Percentiles rank a stretch among this genome's conserved stretches.
phyloP scores from a whole-genome alignment of 345 rosid genomes.

The Cardamine resedifolia region DNA sequence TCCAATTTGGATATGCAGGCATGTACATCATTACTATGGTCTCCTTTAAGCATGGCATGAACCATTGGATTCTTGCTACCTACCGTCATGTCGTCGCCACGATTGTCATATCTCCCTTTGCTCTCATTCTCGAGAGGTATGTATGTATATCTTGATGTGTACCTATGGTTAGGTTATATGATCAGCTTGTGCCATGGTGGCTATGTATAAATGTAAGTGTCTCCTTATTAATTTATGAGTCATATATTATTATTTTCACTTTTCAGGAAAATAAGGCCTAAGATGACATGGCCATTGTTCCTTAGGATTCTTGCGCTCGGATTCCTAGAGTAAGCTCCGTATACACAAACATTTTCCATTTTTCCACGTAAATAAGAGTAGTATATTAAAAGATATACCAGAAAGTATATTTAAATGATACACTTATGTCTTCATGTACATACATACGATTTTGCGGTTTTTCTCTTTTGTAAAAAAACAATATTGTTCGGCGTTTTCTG shows the following conservation, averaged over 20 bases:
- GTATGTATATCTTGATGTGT: not conserved
- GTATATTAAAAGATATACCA: not conserved
- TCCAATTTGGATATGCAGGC: conserved; percentile 92
- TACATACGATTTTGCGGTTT: not conserved
- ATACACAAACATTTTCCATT: not conserved
- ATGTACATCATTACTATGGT: conserved; percentile 74
- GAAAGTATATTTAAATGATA: not conserved
- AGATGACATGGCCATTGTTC: conserved; percentile 76
- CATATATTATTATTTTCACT: not conserved
- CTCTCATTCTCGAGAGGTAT: conserved; percentile 82
- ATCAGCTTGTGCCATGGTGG: not conserved
- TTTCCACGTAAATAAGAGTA: not conserved
- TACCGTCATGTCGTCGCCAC: conserved; percentile 85
- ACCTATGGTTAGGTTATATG: not conserved
- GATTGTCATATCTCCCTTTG: conserved; percentile 77
- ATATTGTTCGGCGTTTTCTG: not conserved
- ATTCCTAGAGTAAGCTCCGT: conserved; percentile 69
- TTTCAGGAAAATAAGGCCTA: conserved; percentile 87
- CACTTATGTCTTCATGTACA: not conserved
- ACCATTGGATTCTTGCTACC: conserved; percentile 63
- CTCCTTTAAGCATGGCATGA: conserved; percentile 78
- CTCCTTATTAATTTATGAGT: not conserved
- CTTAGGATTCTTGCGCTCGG: conserved; percentile 73
- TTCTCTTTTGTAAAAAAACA: not conserved
- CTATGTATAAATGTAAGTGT: not conserved